A percentile compares a stretch with the other conserved stretches of the same genome.
Conservation (phyloP, 2,329 filamentous ascomycete species). For the Botryosphaeria agaves region DNA sequence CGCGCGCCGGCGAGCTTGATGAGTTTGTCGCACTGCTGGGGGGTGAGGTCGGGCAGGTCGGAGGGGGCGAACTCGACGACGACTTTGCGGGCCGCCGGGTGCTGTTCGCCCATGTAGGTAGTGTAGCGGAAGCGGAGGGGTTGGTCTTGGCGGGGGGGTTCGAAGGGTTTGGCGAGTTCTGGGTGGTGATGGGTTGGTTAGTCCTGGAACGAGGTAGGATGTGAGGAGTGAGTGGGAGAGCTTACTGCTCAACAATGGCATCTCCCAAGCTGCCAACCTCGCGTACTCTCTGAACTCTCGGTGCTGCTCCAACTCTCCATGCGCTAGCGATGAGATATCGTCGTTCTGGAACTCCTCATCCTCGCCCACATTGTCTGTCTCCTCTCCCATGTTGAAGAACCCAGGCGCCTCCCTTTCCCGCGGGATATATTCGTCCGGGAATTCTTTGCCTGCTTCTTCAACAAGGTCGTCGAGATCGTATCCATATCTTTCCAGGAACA, state of each 20-base stretch:
- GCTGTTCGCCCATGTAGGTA: constrained; percentile 83
- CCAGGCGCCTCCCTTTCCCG: constrained; percentile 2
- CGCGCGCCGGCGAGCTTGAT: constrained; percentile 73
- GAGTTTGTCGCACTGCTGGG: constrained; percentile 58
- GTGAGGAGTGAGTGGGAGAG: constrained; percentile 7
- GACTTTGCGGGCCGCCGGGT: constrained; percentile 85
- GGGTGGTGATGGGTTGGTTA: constrained; percentile 5
- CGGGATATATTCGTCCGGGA: constrained; percentile 2
- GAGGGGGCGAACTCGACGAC: constrained; percentile 72
- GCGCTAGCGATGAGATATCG: constrained; percentile 68
- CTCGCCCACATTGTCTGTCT: constrained; percentile 13
- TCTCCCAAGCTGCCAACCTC: constrained; percentile 80
- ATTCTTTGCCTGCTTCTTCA: too few species aligned
- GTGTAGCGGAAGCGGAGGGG: constrained; percentile 92
- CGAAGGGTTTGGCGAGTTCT: constrained; percentile 76
- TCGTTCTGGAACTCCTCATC: constrained; percentile 50
- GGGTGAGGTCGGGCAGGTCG: constrained; percentile 50
- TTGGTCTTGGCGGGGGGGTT: constrained; percentile 46
- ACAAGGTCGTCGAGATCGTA: too few species aligned
- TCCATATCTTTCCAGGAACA: too few species aligned
- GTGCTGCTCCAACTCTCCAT: constrained; percentile 75
- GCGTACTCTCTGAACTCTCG: constrained; percentile 80
- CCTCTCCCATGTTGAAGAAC: constrained; percentile 8
- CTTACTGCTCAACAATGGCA: constrained; percentile 79
- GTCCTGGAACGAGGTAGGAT: background rate